A percentile compares a stretch with the other conserved stretches of the same genome.
phyloP scores from a whole-genome alignment of 345 rosid genomes.

The Linum usitatissimum region DNA sequence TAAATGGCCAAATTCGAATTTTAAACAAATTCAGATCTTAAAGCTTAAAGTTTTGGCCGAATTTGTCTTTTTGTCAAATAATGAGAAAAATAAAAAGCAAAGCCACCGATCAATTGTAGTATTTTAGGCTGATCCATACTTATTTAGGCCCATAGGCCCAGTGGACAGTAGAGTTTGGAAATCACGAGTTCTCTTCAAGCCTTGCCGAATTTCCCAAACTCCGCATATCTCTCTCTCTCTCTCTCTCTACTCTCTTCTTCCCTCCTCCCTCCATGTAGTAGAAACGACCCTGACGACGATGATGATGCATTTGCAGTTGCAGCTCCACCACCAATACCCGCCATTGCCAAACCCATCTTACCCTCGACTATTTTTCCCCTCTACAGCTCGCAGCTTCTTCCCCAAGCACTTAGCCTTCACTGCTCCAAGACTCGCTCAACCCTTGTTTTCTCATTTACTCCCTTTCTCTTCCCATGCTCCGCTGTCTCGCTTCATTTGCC shows the following conservation, averaged over 20 bases:
- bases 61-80: too few relatives aligned
- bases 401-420: constrained; percentile 3
- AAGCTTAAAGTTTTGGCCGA: too few relatives aligned
- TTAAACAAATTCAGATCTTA: too few relatives aligned
- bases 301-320: constrained; percentile 27
- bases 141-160: too few relatives aligned
- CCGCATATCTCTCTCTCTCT: not conserved
- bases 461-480: constrained; percentile 6
- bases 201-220: not conserved
- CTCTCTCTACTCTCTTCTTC: not conserved
- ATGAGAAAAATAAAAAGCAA: too few relatives aligned
- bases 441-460: not conserved
- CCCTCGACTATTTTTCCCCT: constrained; percentile 5
- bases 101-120: too few relatives aligned
- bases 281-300: not conserved
- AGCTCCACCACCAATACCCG: not conserved
- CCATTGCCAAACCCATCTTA: constrained; percentile 8
- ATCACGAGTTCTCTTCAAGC: too few relatives aligned
- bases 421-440: constrained; percentile 1
- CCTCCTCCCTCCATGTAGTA: not conserved
- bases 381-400: constrained; percentile 6
- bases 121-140: too few relatives aligned
- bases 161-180: too few relatives aligned
- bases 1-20: too few relatives aligned
- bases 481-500: constrained; percentile 18